phyloP scores from a whole-genome alignment of 306 rosid species.

The Pyrus betulifolia region DNA sequence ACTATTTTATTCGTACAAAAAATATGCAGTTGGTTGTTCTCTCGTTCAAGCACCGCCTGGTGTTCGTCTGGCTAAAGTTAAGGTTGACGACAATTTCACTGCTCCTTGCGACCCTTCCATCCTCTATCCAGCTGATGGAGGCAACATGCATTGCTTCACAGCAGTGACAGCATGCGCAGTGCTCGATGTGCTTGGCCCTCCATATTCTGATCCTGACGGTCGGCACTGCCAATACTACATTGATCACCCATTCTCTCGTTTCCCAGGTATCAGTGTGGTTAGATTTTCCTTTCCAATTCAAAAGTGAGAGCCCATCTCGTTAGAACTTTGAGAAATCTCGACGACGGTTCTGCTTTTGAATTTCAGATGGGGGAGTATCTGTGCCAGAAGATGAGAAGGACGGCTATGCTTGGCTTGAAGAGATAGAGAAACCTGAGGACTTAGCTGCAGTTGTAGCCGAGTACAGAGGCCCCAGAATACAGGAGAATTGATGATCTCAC shows the following conservation, averaged over 20 bases:
- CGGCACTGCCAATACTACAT: conserved; percentile 82
- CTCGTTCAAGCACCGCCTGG: conserved; percentile 25
- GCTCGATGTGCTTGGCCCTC: conserved; percentile 97
- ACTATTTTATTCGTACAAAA: neutral
- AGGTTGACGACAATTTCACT: conserved; percentile 60
- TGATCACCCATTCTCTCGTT: conserved; percentile 42
- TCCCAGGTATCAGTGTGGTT: conserved; percentile 41
- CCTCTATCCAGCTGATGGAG: conserved; percentile 87
- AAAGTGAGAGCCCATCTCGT: neutral
- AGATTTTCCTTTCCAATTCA: neutral
- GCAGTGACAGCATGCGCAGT: conserved; percentile 91
- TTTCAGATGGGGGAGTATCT: conserved; percentile 49
- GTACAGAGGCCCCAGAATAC: conserved; percentile 72
- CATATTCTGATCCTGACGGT: conserved; percentile 69
- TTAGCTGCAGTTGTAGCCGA: conserved; percentile 45
- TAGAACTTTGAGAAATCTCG: neutral
- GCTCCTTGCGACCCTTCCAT: conserved; percentile 76
- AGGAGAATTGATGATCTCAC: conserved; percentile 25
- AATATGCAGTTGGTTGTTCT: neutral
- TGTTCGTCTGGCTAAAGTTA: conserved; percentile 59
- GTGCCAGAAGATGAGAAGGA: conserved; percentile 55
- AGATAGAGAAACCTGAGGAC: conserved; percentile 61
- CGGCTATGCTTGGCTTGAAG: conserved; percentile 74
- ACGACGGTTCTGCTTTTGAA: neutral
- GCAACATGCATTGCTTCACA: conserved; percentile 91